Conservation (phyloP, 2,329 filamentous ascomycete genomes). For the Phaeosphaeria sp. region DNA sequence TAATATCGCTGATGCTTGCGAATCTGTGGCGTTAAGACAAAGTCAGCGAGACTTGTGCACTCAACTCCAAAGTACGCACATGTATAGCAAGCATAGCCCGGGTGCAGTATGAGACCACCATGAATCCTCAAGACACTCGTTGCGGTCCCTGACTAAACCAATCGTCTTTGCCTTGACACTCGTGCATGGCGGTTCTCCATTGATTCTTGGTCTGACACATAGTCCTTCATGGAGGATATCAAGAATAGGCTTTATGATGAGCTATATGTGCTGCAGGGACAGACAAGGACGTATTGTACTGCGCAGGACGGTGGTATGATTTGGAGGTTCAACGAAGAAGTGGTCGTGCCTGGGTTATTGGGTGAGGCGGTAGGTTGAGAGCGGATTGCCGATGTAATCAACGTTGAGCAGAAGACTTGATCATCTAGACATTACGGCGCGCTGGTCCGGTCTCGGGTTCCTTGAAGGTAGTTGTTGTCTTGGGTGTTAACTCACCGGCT, state of each 20-base stretch:
- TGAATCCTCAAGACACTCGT: not conserved
- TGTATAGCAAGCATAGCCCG: not conserved
- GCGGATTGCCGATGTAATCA: too few species aligned
- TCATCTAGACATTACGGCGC: too few species aligned
- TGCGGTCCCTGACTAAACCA: not conserved
- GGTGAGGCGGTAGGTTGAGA: not conserved
- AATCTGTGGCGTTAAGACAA: not conserved
- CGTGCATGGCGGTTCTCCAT: not conserved
- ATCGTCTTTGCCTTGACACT: not conserved
- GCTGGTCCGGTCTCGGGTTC: too few species aligned
- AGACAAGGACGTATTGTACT: constrained; percentile 28
- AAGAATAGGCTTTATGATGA: constrained; percentile 27
- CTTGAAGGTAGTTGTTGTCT: too few species aligned
- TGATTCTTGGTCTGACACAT: not conserved
- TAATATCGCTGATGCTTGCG: not conserved
- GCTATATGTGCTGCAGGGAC: constrained; percentile 29
- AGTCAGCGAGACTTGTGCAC: not conserved
- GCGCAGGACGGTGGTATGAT: constrained; percentile 21
- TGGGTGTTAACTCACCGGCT: too few species aligned
- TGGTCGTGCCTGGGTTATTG: constrained; percentile 40
- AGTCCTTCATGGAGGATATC: constrained; percentile 13
- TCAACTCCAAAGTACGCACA: too few species aligned
- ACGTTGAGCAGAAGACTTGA: too few species aligned
- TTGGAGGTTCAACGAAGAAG: constrained; percentile 42
- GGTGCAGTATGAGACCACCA: not conserved